Base-by-base conservation (phyloP, 768 basidiomycete species). In the Leucogyrophana mollusca region DNA sequence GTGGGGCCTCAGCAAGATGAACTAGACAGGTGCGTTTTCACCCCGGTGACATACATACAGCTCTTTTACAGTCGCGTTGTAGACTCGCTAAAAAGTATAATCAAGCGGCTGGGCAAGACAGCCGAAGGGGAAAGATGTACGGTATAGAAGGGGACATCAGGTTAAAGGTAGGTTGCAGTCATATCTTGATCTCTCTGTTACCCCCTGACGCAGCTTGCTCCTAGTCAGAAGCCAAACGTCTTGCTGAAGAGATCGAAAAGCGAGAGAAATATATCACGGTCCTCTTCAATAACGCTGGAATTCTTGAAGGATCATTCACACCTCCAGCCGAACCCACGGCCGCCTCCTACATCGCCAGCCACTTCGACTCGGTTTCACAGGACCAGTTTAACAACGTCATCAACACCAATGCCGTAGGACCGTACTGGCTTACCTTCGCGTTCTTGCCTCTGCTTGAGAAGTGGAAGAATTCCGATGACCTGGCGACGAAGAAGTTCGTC, bases 391-490 rank as follows among this genome's bases (percentile, higher is more conserved):
- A 64, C 46, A 60, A 70, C 36, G 54, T 53, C 13, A 37, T 69
- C 22, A 59, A 61, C 46, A 70, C 72, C 14, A 76, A 75, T 50
- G 68, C 72, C 0, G 64, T 72, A 9, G 74, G 71, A 1, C 73
- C 78, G 4, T 78, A 78, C 57, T 82, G 78, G 74, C 63, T 78
- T 16, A 73, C 78, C 0, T 75, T 79, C 52, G 78, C 78, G n/a
- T 77, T 78, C 62, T 63, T 81, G 3, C 78, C 77, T 5, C 61
- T 81, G 0, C 64, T 79, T 4, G 74, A 75, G 52, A 72, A 70
- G 43, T 73, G 74, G 71, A 73, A 73, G 54, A 57, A 58, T 32
- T 54, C 55, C 2, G 53, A 59, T 1, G 59, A 53, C 36, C 57
- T 55, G 21, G 58, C 50, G 16, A 61, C 58, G 7, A 59, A 58